Conservation (phyloP, 805 yeast species). For the Saccharomycopsis amapae region DNA sequence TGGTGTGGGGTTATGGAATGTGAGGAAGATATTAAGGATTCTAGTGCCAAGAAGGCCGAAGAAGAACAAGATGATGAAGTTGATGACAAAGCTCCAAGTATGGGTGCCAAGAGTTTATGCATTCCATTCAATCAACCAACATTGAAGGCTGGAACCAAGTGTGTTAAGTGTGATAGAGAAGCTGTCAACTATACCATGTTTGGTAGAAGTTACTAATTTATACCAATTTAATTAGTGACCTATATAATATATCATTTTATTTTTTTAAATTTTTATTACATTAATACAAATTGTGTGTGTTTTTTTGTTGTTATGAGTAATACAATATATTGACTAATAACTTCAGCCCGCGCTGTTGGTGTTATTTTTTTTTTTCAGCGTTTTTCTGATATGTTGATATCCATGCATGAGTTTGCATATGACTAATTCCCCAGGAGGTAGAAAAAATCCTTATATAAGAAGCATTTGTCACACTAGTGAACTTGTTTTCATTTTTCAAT, state of each 20-base stretch:
- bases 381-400: too few relatives aligned
- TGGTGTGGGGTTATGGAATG: constrained; percentile 96
- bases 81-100: constrained; percentile 95
- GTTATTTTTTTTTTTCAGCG: too few relatives aligned
- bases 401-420: too few relatives aligned
- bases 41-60: constrained; percentile 68
- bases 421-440: too few relatives aligned
- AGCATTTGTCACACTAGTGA: too few relatives aligned
- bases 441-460: too few relatives aligned
- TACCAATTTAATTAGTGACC: too few relatives aligned
- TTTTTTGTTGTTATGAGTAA: too few relatives aligned
- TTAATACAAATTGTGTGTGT: too few relatives aligned
- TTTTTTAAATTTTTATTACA: background rate
- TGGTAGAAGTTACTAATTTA: constrained; percentile 72
- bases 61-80: constrained; percentile 77
- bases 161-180: constrained; percentile 72
- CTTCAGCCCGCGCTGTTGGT: too few relatives aligned
- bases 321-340: too few relatives aligned
- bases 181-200: constrained; percentile 90
- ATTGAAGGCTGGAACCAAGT: constrained; percentile 70
- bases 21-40: constrained; percentile 94
- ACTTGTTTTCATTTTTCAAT: background rate
- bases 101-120: constrained; percentile 99
- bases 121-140: constrained; percentile 91
- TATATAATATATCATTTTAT: too few relatives aligned